Evolutionary conservation across 768 basidiomycete species (phyloP).

Genomic region (Suillus clintonianus): DNA sequence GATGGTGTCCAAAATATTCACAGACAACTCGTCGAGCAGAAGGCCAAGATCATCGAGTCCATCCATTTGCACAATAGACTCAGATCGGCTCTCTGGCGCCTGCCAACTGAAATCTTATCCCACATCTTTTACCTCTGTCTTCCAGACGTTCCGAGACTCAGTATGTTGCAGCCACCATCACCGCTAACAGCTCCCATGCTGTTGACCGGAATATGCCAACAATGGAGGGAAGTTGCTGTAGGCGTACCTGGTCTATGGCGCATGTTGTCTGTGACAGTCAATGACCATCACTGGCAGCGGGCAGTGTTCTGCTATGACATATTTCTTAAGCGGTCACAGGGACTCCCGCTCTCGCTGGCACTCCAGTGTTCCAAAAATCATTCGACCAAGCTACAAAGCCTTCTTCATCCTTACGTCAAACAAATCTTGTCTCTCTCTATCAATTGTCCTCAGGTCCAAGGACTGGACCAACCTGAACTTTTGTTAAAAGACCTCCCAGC

Average conservation of each 20-base stretch:
- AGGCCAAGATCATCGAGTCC: slow-evolving; percentile 14
- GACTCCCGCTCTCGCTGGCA: slow-evolving; percentile 20
- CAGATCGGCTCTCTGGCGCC: slow-evolving; percentile 32
- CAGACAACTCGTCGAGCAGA: slow-evolving; percentile 15
- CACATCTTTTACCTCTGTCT: slow-evolving; percentile 48
- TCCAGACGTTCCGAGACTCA: slow-evolving; percentile 9
- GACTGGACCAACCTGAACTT: neutral
- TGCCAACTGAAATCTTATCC: slow-evolving; percentile 48
- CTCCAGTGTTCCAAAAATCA: slow-evolving; percentile 9
- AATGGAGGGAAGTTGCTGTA: slow-evolving; percentile 43
- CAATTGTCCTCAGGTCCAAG: neutral
- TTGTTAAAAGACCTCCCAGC: slow-evolving; percentile 11
- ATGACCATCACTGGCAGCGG: slow-evolving; percentile 7
- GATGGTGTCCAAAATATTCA: slow-evolving; percentile 8
- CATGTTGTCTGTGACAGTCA: slow-evolving; percentile 31
- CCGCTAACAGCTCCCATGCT: slow-evolving; percentile 35
- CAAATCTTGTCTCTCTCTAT: slow-evolving; percentile 6
- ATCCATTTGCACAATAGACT: slow-evolving; percentile 24
- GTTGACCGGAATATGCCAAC: slow-evolving; percentile 40
- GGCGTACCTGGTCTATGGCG: slow-evolving; percentile 50
- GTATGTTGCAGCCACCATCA: neutral
- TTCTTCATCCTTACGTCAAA: slow-evolving; percentile 20
- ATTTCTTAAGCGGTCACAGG: slow-evolving; percentile 10
- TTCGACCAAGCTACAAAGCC: neutral
- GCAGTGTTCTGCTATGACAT: slow-evolving; percentile 11